phyloP scores from a whole-genome alignment of 2,329 filamentous ascomycete genomes.

The Dothidotthia symphoricarpi region DNA sequence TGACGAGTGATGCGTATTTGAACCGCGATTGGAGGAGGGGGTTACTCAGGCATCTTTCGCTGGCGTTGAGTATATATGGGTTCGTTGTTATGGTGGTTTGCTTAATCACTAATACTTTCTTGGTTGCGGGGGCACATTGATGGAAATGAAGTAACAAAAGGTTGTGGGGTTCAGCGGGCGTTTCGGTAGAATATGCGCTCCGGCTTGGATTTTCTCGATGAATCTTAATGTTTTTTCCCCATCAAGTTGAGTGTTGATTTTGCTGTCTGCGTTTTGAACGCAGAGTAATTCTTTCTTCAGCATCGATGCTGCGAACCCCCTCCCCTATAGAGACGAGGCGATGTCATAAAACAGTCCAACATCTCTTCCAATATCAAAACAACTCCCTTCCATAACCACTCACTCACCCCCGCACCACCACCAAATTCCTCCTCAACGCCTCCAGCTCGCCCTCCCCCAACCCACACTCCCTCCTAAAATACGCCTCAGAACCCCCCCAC shows the following conservation, averaged over 20 bases:
- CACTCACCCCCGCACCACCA: slow-evolving; percentile 12
- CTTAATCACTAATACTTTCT: slow-evolving; percentile 80
- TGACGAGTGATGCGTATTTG: slow-evolving; percentile 48
- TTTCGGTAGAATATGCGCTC: too few relatives aligned
- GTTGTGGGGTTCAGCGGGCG: too few relatives aligned
- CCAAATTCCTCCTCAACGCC: slow-evolving; percentile 41
- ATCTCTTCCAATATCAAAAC: too few relatives aligned
- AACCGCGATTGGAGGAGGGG: slow-evolving; percentile 63
- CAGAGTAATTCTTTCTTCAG: too few relatives aligned
- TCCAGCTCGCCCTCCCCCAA: slow-evolving; percentile 57
- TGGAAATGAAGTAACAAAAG: neutral
- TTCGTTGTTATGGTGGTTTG: slow-evolving; percentile 86
- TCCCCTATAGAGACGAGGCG: too few relatives aligned
- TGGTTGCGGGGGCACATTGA: slow-evolving; percentile 61
- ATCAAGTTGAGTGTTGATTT: too few relatives aligned
- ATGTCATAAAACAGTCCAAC: too few relatives aligned
- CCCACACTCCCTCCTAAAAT: slow-evolving; percentile 59
- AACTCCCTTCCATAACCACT: slow-evolving; percentile 1
- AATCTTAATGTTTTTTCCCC: neutral
- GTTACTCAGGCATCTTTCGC: slow-evolving; percentile 67
- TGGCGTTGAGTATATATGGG: slow-evolving; percentile 80
- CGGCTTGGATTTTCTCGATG: too few relatives aligned
- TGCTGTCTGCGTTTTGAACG: neutral
- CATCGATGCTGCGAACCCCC: too few relatives aligned
- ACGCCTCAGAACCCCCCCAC: slow-evolving; percentile 64